Evolutionary conservation across 495 filamentous ascomycete species (phyloP), one percentile per base, ranked within the genome.

Genomic region (Bathelium albidoporum): DNA sequence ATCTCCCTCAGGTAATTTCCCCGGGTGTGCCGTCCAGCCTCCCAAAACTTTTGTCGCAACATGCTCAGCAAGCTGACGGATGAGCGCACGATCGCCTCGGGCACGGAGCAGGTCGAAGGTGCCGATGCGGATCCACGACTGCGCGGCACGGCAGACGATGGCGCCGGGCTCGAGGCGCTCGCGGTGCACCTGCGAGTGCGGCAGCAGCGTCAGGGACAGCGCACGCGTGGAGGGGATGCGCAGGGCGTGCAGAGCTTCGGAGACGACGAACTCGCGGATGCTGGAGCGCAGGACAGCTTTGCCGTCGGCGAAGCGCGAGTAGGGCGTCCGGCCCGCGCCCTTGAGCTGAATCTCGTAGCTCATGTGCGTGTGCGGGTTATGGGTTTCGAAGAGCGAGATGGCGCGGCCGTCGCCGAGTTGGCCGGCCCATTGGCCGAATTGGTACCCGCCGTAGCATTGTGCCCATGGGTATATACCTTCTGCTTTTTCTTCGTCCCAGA

Each of bases 291-390:
- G 79, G 12, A 97, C 94, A 1, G 94, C 94, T 71, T 94, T 93
- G 31, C 94, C 94, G 75, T 98, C 94, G n/a, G 94, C 94, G 68
- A 97, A 98, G 14, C 94, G 87, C 24, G 89, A 94, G 73, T 97
- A 98, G 0, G 94, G 94, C 2, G 94, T 98, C 66, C 84, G 78
- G 2, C 94, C 94, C 29, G 94, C 93, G 26, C 94, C 94, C 75
- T 96, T 98, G 58, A 98, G 80, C 71, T 97, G 94, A 10, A 97
- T 71, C 73, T 98, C 94, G 72, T 94, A 96, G 3, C 91, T 82
- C 18, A 68, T 77, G 1, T 81, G 80, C 1, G 90, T 90, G 0
- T 72, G 65, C 18, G 89, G 86, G 71, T 96, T 96, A 14, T 85
- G 95, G 29, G 83, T 79, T 70, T 98, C 94, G 68, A 97, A 98